A percentile compares a stretch with the other conserved stretches of the same genome.
Conservation (phyloP, 176 grass and related monocot genomes). For the Lolium multiflorum region DNA sequence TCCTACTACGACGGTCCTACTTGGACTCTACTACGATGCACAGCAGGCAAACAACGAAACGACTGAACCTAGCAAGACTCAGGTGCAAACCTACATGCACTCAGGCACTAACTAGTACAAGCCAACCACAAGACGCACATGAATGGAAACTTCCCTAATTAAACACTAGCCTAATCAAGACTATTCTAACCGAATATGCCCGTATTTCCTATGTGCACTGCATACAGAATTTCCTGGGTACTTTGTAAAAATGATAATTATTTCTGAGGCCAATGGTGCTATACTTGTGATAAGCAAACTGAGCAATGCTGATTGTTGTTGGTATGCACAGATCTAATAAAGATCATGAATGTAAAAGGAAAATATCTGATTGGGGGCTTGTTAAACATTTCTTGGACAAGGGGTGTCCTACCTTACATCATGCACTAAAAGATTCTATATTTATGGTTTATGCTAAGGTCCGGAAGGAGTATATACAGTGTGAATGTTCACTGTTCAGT, state of each 20-base stretch:
- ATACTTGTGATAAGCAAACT: not conserved
- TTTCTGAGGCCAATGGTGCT: slow-evolving; percentile 7
- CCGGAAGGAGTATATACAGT: not conserved
- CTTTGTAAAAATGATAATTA: not conserved
- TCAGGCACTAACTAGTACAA: not conserved
- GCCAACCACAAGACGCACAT: not conserved
- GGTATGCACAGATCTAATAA: not conserved
- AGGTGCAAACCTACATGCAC: not conserved
- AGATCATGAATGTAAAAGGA: not conserved
- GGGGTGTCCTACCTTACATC: not conserved
- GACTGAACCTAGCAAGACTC: not conserved
- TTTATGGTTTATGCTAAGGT: not conserved
- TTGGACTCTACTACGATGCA: not conserved
- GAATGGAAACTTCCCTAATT: not conserved
- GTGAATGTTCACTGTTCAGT: slow-evolving; percentile 1
- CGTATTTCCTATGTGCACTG: not conserved
- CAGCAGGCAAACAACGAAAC: not conserved
- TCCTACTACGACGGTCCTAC: not conserved
- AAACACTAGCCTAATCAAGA: not conserved
- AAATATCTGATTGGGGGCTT: not conserved
- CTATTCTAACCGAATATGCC: slow-evolving; percentile 1
- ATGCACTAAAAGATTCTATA: slow-evolving; percentile 1
- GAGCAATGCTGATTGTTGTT: not conserved
- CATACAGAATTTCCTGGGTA: not conserved
- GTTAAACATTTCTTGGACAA: not conserved